Evolutionary conservation across 495 filamentous ascomycete genomes (phyloP).

Genomic region (Aspergillus panamensis): DNA sequence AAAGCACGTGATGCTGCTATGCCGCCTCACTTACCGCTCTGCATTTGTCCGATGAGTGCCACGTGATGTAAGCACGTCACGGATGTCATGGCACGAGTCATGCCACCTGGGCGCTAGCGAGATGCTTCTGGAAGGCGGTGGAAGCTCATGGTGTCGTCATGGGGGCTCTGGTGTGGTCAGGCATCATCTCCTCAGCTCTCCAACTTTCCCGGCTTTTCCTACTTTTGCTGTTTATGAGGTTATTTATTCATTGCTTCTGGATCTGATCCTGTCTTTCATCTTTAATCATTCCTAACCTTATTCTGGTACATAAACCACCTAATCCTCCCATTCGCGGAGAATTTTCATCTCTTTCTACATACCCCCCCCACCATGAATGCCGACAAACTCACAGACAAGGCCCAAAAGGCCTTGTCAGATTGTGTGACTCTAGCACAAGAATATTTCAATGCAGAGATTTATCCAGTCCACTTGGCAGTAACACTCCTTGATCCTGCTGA

Average conservation of each 20-base stretch:
- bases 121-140: constrained; percentile 44
- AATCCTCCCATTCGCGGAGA: constrained; percentile 3
- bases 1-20: too few species aligned
- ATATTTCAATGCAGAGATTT: constrained; percentile 85
- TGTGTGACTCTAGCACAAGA: constrained; percentile 77
- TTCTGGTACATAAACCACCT: neutral
- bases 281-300: constrained; percentile 2
- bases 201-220: constrained; percentile 6
- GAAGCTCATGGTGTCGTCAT: constrained; percentile 38
- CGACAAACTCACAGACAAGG: constrained; percentile 83
- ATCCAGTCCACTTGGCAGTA: constrained; percentile 84
- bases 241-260: neutral
- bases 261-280: neutral
- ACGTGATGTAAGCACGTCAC: too few species aligned
- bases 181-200: constrained; percentile 30
- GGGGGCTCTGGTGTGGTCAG: constrained; percentile 14
- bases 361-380: constrained; percentile 38
- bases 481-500: constrained; percentile 79
- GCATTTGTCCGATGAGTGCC: too few species aligned
- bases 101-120: neutral
- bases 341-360: constrained; percentile 7
- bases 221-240: neutral
- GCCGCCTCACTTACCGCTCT: too few species aligned
- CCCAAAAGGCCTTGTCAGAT: constrained; percentile 81
- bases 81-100: too few species aligned